Percentiles rank a stretch among this genome's conserved stretches.
Evolutionary conservation across 176 grass and related monocot genomes (phyloP).

Genomic region (Neostapfia colusana): DNA sequence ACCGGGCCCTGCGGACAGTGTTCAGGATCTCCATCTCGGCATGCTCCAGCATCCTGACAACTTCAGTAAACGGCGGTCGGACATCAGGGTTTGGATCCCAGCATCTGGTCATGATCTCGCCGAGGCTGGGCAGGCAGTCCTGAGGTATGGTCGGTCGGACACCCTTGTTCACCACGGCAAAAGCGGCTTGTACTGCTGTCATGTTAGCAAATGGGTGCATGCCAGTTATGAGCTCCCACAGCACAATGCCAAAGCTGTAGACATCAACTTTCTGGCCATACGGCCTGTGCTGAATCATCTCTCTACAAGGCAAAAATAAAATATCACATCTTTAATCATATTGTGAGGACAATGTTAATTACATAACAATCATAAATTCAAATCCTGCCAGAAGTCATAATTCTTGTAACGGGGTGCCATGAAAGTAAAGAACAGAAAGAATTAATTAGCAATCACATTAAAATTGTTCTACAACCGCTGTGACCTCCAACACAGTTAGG

Average conservation of each 20-base stretch:
- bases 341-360: not conserved
- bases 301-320: conserved; percentile 31
- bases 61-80: conserved; percentile 44
- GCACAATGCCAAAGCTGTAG: conserved; percentile 54
- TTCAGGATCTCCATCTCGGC: conserved; percentile 52
- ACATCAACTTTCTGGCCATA: conserved; percentile 56
- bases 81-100: conserved; percentile 56
- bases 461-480: not conserved
- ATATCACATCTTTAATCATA: not conserved
- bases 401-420: not conserved
- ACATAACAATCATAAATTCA: not conserved
- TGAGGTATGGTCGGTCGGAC: conserved; percentile 47
- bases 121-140: conserved; percentile 45
- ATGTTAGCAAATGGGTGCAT: conserved; percentile 52
- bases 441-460: not conserved
- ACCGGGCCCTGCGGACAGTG: conserved; percentile 51
- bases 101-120: conserved; percentile 53
- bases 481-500: not conserved
- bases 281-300: conserved; percentile 59
- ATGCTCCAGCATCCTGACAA: conserved; percentile 50
- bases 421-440: conserved; percentile 10
- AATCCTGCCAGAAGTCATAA: not conserved
- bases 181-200: conserved; percentile 52
- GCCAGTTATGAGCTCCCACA: conserved; percentile 52
- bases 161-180: conserved; percentile 56